Evolutionary conservation across 2,329 filamentous ascomycete genomes (phyloP).

Genomic region (Claviceps cyperi): DNA sequence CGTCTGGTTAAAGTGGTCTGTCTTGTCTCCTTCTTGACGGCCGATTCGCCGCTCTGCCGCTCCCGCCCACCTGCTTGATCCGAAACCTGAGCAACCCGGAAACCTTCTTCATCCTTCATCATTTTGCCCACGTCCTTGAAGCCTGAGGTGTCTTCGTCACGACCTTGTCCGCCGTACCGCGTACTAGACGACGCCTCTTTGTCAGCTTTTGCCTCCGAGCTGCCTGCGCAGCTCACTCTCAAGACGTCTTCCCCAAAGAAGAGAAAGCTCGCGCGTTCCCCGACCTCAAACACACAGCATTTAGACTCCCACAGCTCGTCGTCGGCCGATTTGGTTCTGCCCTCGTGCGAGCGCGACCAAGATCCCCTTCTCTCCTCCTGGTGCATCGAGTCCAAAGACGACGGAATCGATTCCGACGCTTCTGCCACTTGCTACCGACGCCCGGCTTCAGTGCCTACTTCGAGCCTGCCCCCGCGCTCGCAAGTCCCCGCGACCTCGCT

Average conservation of each 20-base stretch:
- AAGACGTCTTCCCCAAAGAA: conserved; percentile 63
- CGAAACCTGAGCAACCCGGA: background rate
- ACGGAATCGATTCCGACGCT: conserved; percentile 19
- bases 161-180: background rate
- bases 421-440: conserved; percentile 23
- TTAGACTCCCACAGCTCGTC: conserved; percentile 21
- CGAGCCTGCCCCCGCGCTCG: conserved; percentile 37
- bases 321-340: conserved; percentile 33
- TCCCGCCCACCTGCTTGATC: background rate
- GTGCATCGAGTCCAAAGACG: conserved; percentile 25
- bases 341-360: conserved; percentile 38
- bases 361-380: conserved; percentile 37
- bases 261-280: conserved; percentile 45
- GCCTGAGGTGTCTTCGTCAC: conserved; percentile 3
- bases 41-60: background rate
- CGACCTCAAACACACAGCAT: conserved; percentile 24
- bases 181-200: conserved; percentile 4
- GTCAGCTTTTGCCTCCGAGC: conserved; percentile 27
- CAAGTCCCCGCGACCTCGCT: conserved; percentile 30
- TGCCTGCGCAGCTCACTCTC: conserved; percentile 52
- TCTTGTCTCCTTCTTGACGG: background rate
- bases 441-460: conserved; percentile 30
- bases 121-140: conserved; percentile 1
- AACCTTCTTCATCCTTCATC: conserved; percentile 1
- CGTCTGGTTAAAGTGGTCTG: too few relatives aligned